Conservation (phyloP, 306 rosid species). For the Spatholobus suberectus region DNA sequence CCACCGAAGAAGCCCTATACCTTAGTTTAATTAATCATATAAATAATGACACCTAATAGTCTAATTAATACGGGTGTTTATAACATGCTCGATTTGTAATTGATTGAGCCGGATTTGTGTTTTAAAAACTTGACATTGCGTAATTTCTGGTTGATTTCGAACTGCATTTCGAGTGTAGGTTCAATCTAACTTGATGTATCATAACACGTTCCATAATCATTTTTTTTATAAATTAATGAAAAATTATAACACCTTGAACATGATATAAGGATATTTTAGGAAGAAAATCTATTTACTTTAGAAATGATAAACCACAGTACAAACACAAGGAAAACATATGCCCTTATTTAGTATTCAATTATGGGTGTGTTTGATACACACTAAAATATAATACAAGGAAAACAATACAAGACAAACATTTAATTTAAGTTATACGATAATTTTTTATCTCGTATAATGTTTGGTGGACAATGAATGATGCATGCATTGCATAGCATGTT, state of each 20-base stretch:
- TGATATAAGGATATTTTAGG: no score
- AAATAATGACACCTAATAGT: slow-evolving; percentile 6
- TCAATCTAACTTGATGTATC: background rate
- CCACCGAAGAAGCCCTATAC: slow-evolving; percentile 18
- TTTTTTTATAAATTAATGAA: background rate
- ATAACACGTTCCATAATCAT: background rate
- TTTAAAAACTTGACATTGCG: background rate
- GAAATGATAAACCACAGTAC: no score
- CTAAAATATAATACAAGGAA: no score
- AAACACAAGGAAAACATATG: no score
- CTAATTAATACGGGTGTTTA: background rate
- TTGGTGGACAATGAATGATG: no score
- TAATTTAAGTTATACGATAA: no score
- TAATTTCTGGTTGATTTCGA: background rate
- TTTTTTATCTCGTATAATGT: no score
- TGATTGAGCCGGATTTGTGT: background rate
- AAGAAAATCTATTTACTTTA: no score
- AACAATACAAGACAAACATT: no score
- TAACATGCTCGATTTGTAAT: background rate
- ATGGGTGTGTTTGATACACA: no score
- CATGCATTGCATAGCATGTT: no score
- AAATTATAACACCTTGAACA: background rate
- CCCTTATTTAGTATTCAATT: no score
- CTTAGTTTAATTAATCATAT: background rate
- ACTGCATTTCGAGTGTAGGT: background rate